phyloP scores from a whole-genome alignment of 2,329 filamentous ascomycete species.

The Xylariales sp. region DNA sequence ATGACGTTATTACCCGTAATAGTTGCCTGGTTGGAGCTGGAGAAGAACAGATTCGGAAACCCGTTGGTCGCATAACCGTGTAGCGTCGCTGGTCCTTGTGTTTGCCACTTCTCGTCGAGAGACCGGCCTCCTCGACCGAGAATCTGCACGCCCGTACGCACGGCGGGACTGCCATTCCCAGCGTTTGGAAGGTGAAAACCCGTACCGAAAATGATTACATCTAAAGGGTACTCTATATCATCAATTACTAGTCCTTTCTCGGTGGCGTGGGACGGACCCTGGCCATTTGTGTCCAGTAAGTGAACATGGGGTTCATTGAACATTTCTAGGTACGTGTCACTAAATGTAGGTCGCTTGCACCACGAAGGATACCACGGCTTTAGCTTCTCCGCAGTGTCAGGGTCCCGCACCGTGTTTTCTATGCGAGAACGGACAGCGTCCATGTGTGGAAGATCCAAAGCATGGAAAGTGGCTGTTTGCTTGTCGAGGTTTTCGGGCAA shows the following conservation, averaged over 20 bases:
- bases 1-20: too few species aligned
- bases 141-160: neutral
- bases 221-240: slow-evolving; percentile 31
- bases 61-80: neutral
- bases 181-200: neutral
- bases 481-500: slow-evolving; percentile 16
- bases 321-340: slow-evolving; percentile 39
- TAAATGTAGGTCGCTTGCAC: slow-evolving; percentile 50
- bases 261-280: slow-evolving; percentile 34
- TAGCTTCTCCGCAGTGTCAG: slow-evolving; percentile 38
- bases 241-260: slow-evolving; percentile 32
- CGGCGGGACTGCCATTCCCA: neutral
- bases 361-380: slow-evolving; percentile 46
- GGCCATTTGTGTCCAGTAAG: slow-evolving; percentile 44
- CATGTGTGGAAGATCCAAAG: slow-evolving; percentile 25
- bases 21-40: too few species aligned
- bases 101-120: slow-evolving; percentile 6
- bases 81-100: slow-evolving; percentile 1
- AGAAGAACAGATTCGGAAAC: slow-evolving; percentile 6
- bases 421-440: slow-evolving; percentile 34
- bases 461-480: neutral
- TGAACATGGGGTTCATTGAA: slow-evolving; percentile 47
- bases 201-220: slow-evolving; percentile 13
- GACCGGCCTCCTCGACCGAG: neutral
- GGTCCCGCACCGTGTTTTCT: slow-evolving; percentile 35